Evolutionary conservation across 331 rosid species (phyloP).

Genomic region (Pyracantha coccinea): DNA sequence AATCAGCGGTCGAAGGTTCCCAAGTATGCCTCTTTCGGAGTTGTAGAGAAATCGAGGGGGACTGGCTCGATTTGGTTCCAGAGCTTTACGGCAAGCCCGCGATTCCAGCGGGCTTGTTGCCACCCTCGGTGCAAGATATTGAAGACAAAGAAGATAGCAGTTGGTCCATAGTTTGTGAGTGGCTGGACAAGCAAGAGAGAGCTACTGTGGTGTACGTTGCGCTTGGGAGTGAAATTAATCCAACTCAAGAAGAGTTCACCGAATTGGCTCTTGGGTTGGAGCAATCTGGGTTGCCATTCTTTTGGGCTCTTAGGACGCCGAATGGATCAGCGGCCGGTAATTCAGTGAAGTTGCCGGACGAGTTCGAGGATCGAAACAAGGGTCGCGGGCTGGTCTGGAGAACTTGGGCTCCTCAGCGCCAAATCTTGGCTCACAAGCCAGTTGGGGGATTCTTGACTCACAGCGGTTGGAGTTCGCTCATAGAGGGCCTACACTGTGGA

Average conservation of each 20-base stretch:
- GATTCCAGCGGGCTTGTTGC: conserved; percentile 23
- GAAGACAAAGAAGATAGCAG: neutral
- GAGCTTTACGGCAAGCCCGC: conserved; percentile 18
- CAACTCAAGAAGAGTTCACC: conserved; percentile 12
- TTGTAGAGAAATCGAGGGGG: conserved; percentile 24
- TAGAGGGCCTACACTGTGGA: conserved; percentile 21
- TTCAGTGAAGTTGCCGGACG: neutral
- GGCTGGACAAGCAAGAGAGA: conserved; percentile 25
- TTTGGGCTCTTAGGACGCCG: conserved; percentile 22
- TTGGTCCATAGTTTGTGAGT: conserved; percentile 8
- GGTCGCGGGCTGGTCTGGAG: conserved; percentile 25
- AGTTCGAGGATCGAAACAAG: conserved; percentile 26
- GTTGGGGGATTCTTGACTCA: conserved; percentile 29
- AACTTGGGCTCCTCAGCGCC: conserved; percentile 34
- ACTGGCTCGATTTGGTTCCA: conserved; percentile 15
- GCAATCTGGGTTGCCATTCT: conserved; percentile 21
- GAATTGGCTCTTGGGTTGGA: conserved; percentile 39
- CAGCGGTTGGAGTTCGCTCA: conserved; percentile 24
- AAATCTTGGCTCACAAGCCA: conserved; percentile 28
- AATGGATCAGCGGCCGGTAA: neutral
- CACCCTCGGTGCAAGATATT: neutral
- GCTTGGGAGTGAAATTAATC: conserved; percentile 29
- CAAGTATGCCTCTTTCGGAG: conserved; percentile 19
- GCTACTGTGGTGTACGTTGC: conserved; percentile 34
- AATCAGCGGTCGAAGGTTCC: neutral